Conservation (phyloP, 345 rosid genomes). For the Clarkia xantiana region DNA sequence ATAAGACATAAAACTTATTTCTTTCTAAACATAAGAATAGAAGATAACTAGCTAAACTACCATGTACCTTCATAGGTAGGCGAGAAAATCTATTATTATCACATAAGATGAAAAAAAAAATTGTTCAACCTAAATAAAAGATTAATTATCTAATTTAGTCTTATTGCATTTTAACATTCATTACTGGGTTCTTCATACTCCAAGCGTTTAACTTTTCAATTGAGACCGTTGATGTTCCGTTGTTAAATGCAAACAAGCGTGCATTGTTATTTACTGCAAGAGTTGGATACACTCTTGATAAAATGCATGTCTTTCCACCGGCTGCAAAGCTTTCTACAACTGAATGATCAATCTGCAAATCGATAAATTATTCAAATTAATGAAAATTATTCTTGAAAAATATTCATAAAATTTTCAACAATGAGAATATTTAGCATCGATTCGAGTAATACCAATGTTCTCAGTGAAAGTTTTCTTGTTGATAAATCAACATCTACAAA, state of each 20-base stretch:
- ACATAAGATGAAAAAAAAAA: no score
- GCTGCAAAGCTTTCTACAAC: constrained; percentile 70
- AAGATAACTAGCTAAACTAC: no score
- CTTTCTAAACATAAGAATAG: no score
- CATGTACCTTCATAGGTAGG: no score
- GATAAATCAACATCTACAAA: constrained; percentile 53
- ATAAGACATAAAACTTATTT: no score
- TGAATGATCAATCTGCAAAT: constrained; percentile 51
- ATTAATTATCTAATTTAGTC: no score
- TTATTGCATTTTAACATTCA: constrained; percentile 5
- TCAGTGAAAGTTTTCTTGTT: constrained; percentile 40
- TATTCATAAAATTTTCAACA: no score
- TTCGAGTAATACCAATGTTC: constrained; percentile 55
- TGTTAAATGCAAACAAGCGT: constrained; percentile 57
- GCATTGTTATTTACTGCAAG: constrained; percentile 34
- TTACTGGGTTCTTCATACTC: constrained; percentile 56
- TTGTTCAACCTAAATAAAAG: no score
- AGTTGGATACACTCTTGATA: constrained; percentile 68
- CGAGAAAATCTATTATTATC: no score
- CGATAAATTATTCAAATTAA: no score
- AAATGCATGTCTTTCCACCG: constrained; percentile 51
- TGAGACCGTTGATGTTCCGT: constrained; percentile 35
- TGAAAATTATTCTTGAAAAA: no score
- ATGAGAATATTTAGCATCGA: no score
- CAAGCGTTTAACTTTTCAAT: constrained; percentile 56